Conservation (phyloP, 768 basidiomycete species). For the Tricholoma furcatifolium region DNA sequence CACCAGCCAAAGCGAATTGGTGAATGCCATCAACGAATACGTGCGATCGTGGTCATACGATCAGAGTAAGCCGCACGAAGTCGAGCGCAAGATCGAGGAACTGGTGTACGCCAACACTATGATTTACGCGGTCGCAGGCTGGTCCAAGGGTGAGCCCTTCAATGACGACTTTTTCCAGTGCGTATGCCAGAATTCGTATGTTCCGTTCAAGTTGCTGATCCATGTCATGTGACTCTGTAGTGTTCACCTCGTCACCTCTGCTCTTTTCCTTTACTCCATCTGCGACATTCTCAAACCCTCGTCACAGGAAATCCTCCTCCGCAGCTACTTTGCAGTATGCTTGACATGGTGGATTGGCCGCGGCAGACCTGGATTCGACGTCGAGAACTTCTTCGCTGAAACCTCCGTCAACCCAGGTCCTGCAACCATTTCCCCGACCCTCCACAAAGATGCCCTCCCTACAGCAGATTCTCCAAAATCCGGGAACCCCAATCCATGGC, state of each 20-base stretch:
- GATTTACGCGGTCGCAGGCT: constrained; percentile 58
- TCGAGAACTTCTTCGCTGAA: constrained; percentile 45
- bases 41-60: constrained; percentile 44
- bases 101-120: constrained; percentile 53
- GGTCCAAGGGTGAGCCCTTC: constrained; percentile 39
- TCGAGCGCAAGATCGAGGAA: constrained; percentile 63
- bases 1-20: constrained; percentile 27
- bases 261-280: constrained; percentile 57
- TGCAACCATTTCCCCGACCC: constrained; percentile 15
- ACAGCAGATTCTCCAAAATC: constrained; percentile 31
- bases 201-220: too few species aligned
- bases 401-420: constrained; percentile 21
- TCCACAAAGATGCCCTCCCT: constrained; percentile 20
- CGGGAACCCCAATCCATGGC: constrained; percentile 10
- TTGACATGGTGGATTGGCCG: constrained; percentile 58
- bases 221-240: constrained; percentile 26
- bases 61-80: constrained; percentile 28
- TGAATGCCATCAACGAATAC: constrained; percentile 39
- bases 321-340: constrained; percentile 50
- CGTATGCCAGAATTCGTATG: too few species aligned
- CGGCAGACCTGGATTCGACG: constrained; percentile 49
- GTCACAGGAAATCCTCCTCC: constrained; percentile 53
- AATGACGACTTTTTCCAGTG: constrained; percentile 47
- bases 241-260: constrained; percentile 66
- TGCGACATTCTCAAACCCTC: constrained; percentile 35